phyloP scores from a whole-genome alignment of 2,329 filamentous ascomycete species.

The Setomelanomma holmii region DNA sequence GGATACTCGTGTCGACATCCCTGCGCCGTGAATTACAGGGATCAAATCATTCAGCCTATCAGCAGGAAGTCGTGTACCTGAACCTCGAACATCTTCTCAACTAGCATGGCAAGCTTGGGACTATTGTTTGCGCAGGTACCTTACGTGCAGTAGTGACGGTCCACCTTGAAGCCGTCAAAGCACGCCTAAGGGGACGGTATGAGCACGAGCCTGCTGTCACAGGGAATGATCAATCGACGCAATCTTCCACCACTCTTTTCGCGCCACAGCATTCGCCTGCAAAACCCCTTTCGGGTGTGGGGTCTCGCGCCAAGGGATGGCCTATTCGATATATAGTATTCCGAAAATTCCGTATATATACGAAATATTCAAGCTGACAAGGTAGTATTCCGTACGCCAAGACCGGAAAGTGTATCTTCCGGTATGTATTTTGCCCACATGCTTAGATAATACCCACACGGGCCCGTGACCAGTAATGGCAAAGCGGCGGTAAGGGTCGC shows the following conservation, averaged over 20 bases:
- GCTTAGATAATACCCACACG: no score
- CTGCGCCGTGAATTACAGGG: slow-evolving; percentile 13
- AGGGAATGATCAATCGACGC: neutral
- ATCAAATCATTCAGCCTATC: slow-evolving; percentile 10
- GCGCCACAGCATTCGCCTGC: slow-evolving; percentile 1
- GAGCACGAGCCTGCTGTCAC: neutral
- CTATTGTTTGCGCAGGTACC: slow-evolving; percentile 19
- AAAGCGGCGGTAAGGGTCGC: no score
- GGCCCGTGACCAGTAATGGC: no score
- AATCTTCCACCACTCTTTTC: neutral
- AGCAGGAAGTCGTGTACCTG: slow-evolving; percentile 10
- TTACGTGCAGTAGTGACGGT: slow-evolving; percentile 12
- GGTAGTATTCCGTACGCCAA: no score
- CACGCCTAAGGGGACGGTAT: neutral
- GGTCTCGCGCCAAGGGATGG: neutral
- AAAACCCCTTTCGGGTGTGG: neutral
- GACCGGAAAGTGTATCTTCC: no score
- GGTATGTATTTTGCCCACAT: no score
- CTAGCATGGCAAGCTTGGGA: slow-evolving; percentile 2
- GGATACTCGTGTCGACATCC: slow-evolving; percentile 18
- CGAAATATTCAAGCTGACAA: no score
- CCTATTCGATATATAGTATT: no score
- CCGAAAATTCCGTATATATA: no score
- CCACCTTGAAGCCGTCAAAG: slow-evolving; percentile 1
- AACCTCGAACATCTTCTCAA: slow-evolving; percentile 7